These are phyloP conservation scores for Acanthochlamys bracteata DNA, from an alignment of 106 monocot species.

Conservation along the genomic window DNA sequence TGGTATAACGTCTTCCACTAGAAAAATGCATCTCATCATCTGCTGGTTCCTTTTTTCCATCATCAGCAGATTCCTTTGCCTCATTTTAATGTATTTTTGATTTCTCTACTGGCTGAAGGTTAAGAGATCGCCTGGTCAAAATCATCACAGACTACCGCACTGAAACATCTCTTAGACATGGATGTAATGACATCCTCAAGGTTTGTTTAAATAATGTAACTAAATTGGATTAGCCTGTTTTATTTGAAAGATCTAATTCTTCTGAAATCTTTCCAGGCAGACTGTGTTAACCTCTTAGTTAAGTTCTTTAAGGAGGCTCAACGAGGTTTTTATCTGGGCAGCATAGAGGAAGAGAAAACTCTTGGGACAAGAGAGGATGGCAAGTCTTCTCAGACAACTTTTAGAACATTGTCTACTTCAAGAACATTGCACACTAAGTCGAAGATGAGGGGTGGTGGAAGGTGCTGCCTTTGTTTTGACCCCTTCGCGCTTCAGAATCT, in stretches of 20 bases:
- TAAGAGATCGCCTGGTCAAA: constrained; percentile 92
- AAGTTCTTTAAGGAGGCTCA: constrained; percentile 85
- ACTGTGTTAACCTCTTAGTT: constrained; percentile 77
- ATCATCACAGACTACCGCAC: constrained; percentile 95
- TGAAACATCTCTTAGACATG: constrained; percentile 88
- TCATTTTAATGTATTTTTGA: too few relatives aligned
- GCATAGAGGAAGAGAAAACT: constrained; percentile 39
- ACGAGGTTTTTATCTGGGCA: constrained; percentile 61
- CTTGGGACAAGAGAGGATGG: constrained; percentile 21
- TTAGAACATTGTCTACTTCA: constrained; percentile 2
- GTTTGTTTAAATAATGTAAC: constrained; percentile 14
- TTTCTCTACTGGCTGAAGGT: constrained; percentile 25
- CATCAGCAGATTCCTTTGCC: too few relatives aligned
- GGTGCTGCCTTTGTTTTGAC: constrained; percentile 94
- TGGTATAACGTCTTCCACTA: too few relatives aligned
- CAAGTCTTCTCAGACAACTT: constrained; percentile 7
- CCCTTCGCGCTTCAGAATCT: constrained; percentile 63
- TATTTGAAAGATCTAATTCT: neutral
- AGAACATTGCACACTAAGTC: constrained; percentile 49
- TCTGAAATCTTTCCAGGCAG: constrained; percentile 36
- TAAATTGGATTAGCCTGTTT: neutral
- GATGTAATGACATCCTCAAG: constrained; percentile 97
- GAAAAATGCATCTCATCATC: too few relatives aligned
- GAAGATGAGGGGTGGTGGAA: constrained; percentile 61
- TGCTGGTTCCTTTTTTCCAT: too few relatives aligned